Evolutionary conservation across 2,329 filamentous ascomycete species (phyloP), one percentile per base, ranked within the genome.

Genomic region (Fusarium humuli): DNA sequence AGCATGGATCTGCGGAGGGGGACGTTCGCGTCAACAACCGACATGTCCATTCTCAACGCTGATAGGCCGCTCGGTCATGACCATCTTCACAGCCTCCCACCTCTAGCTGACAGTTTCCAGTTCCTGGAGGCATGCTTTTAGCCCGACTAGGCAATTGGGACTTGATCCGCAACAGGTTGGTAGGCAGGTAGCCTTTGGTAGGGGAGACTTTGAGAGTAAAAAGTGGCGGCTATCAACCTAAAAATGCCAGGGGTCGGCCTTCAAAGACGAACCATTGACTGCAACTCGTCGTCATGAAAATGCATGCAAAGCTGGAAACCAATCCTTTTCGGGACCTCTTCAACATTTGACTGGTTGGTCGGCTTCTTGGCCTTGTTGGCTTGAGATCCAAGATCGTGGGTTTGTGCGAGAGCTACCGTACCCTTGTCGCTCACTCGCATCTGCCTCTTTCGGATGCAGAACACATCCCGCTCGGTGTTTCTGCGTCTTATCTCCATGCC

Each of bases 261-360:
- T 66, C n/a, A 47, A 37, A 47, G 52, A 71, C 61, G 61, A 70
- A 67, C 67, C 63, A 74, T 66, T 60, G 56, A 70, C 57, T 68
- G 54, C 70, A 69, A 42, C 64, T 67, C 50, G 56, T 73, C 73
- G 69, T 74, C 73, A 74, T 73, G 52, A 66, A 66, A 49, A 61
- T 59, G 70, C 55, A 67, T 42, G 57, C 60, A 54, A 49, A 48
- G 60, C 54, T 41, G 53, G 27, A 57, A 64, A 47, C 65, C 71
- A 75, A 61, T 20, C 72, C 66, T 58, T 37, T 57, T 74, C 53
- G 47, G 60, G 70, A 56, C 20, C 27, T 20, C 40, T 46, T 61
- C 40, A 48, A 32, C 42, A 25, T 54, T 50, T 64, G 49, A 61
- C 68, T 65, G 61, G 62, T 44, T 42, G 37, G 20, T 47, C 49